Percentiles rank a stretch among this genome's conserved stretches.
phyloP scores from a whole-genome alignment of 2,329 filamentous ascomycete genomes.

The Verticillium albo-atrum region DNA sequence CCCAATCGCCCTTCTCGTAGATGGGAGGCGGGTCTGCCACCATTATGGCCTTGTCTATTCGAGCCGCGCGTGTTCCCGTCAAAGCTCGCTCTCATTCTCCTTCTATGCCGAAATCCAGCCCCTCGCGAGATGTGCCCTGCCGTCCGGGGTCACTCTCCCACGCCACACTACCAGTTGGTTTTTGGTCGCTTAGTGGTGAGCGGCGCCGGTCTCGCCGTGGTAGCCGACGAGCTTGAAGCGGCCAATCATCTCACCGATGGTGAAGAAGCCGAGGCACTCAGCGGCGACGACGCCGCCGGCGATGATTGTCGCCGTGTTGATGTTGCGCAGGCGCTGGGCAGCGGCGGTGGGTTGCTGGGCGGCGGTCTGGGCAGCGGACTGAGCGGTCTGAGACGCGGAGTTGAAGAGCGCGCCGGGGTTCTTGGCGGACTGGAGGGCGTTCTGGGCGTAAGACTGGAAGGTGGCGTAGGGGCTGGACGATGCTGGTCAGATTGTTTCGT shows the following conservation, averaged over 20 bases:
- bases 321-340: conserved; percentile 54
- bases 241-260: conserved; percentile 93
- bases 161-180: background rate
- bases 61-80: background rate
- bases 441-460: conserved; percentile 84
- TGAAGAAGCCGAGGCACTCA: conserved; percentile 95
- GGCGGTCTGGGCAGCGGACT: conserved; percentile 52
- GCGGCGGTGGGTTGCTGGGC: conserved; percentile 33
- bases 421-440: conserved; percentile 63
- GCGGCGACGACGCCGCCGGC: conserved; percentile 74
- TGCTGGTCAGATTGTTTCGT: conserved; percentile 5
- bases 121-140: background rate
- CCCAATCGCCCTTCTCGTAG: background rate
- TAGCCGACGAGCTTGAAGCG: conserved; percentile 95
- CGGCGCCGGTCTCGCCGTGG: conserved; percentile 60
- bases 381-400: conserved; percentile 51
- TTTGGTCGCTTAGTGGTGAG: conserved; percentile 48
- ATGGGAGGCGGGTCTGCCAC: background rate
- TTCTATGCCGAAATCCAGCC: background rate
- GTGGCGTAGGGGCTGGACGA: conserved; percentile 65
- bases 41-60: background rate
- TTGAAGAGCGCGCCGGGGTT: conserved; percentile 61
- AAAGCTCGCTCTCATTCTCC: background rate
- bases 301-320: conserved; percentile 67
- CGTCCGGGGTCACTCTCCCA: background rate